Base-by-base conservation (phyloP, 306 rosid genomes). In the Vigna reflexopilosa region DNA sequence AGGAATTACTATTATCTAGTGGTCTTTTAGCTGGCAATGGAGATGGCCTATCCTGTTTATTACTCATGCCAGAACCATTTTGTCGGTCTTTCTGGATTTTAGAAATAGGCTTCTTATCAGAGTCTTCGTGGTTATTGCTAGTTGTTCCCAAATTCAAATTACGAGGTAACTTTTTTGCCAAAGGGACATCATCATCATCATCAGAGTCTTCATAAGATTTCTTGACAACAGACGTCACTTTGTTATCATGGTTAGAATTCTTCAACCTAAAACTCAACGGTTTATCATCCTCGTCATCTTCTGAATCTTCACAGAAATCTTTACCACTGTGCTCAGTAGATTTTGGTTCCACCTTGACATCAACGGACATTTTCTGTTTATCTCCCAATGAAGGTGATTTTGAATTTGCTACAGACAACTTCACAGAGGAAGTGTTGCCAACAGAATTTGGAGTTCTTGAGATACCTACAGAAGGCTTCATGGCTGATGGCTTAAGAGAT, bases 261-360 rank as follows among this genome's bases (percentile, higher is more conserved):
- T 67, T 77, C 78, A 81, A 30, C 81, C 62, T 83, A 48, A 61
- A 32, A 83, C 83, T 77, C 73, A 83, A 71, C 13, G 87, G 85
- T 62, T 86, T 80, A 52, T 68, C 16, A 83, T 86, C 87, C 65
- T 86, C 85, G 5, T 86, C 85, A 7, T 86, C 89, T 50, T 86
- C 89, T 13, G 78, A 83, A 73, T 83, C 87, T 26, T 76, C 81
- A 54, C 15, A 34, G 12, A 52, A 12, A 65, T 9, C n/a, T 28
- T 55, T 69, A 9, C 72, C 8, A 69, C 22, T 6, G 12, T 14
- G 64, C 58, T 76, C 48, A 9, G 80, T 19, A 40, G 61, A 9
- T 20, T 70, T 45, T 15, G 26, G 45, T 62, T 83, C 81, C 77
- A 62, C 64, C 79, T 86, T 83, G 62, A 77, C 68, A 72, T 52